Evolutionary conservation across 108 stramenopile genomes (phyloP).

Genomic region (Cyclostephanos invisitatus): DNA sequence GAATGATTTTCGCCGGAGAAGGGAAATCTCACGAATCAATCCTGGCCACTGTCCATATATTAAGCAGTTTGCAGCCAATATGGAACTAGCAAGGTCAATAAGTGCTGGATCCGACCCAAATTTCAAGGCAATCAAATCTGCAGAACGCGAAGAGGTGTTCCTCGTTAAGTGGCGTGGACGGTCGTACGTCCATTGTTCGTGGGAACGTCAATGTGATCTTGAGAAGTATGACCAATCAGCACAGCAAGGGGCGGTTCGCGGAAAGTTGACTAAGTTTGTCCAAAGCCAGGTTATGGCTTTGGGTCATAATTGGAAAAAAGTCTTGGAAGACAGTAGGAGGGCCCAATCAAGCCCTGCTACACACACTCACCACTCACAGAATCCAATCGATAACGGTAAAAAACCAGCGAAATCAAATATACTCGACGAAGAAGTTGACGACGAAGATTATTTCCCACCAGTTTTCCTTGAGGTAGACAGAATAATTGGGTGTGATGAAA

Average conservation of each 20-base stretch:
- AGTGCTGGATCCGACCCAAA: conserved; percentile 22
- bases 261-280: conserved; percentile 74
- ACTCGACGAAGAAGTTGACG: conserved; percentile 26
- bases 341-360: conserved; percentile 40
- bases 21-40: conserved; percentile 76
- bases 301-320: conserved; percentile 74
- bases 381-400: conserved; percentile 2
- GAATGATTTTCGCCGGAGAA: conserved; percentile 61
- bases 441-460: conserved; percentile 73
- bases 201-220: conserved; percentile 78
- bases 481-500: conserved; percentile 83
- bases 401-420: conserved; percentile 8
- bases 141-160: conserved; percentile 74
- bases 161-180: conserved; percentile 87
- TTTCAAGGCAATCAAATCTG: conserved; percentile 31
- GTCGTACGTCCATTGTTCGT: conserved; percentile 77
- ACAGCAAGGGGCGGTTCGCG: conserved; percentile 65
- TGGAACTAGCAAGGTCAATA: conserved; percentile 26
- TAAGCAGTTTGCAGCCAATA: conserved; percentile 52
- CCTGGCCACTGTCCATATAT: conserved; percentile 69
- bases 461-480: conserved; percentile 73
- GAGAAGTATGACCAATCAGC: conserved; percentile 66
- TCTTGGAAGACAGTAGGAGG: conserved; percentile 61
- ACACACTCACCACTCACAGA: conserved; percentile 48
- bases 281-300: conserved; percentile 64